Percentiles rank a stretch among this genome's conserved stretches.
phyloP scores from a whole-genome alignment of 2,329 filamentous ascomycete genomes.

The Clarireedia homoeocarpa region DNA sequence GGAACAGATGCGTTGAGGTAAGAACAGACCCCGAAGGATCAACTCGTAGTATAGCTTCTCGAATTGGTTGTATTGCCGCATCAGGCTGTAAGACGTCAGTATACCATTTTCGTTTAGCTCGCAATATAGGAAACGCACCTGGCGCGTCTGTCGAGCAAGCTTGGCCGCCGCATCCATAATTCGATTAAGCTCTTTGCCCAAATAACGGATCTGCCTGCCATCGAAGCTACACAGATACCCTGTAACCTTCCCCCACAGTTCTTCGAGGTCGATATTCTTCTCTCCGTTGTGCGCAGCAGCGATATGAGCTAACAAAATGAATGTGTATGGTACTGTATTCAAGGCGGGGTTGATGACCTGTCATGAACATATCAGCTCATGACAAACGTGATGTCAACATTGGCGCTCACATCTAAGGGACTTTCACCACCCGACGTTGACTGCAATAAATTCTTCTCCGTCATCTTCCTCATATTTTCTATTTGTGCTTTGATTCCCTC shows the following conservation, averaged over 20 bases:
- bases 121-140: conserved; percentile 16
- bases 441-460: conserved; percentile 29
- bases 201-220: conserved; percentile 45
- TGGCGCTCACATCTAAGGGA: conserved; percentile 31
- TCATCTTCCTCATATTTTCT: conserved; percentile 30
- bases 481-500: conserved; percentile 34
- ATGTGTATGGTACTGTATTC: conserved; percentile 53
- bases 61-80: conserved; percentile 23
- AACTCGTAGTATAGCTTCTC: conserved; percentile 50
- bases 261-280: conserved; percentile 16
- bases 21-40: conserved; percentile 61
- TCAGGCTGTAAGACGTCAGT: conserved; percentile 18
- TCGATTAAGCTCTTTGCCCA: conserved; percentile 38
- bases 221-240: conserved; percentile 37
- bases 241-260: conserved; percentile 42
- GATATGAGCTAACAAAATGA: conserved; percentile 43
- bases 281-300: conserved; percentile 29
- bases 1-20: conserved; percentile 52
- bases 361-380: conserved; percentile 10
- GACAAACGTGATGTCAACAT: neutral
- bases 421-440: conserved; percentile 29
- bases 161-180: conserved; percentile 34
- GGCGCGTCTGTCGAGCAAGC: conserved; percentile 15
- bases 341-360: conserved; percentile 40
- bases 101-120: neutral